Evolutionary conservation across 495 filamentous ascomycete species (phyloP), one percentile per base, ranked within the genome.

Genomic region (Schizothecium vesticola): DNA sequence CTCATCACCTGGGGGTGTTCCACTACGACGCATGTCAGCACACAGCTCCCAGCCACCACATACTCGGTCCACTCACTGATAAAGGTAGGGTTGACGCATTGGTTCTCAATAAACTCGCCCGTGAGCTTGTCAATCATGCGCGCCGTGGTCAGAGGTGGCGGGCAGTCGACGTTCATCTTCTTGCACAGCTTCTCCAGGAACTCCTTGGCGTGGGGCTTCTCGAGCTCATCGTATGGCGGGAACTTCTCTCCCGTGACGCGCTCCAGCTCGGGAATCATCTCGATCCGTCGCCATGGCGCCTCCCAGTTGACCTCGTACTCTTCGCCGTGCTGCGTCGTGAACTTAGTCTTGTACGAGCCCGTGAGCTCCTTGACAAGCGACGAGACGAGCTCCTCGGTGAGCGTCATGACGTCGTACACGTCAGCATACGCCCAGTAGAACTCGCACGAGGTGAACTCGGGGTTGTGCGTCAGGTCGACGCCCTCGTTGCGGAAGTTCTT

Each of bases 341-440:
- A 97, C 64, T 83, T 89, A 65, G 95, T 99, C 75, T 87, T 83
- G 75, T 94, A 93, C 28, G 88, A 85, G 56, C 95, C 95, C 19
- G 91, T 96, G 56, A 98, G 83, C 62, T 91, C 82, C 86, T 97
- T 93, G 72, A 97, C 94, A 5, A 99, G 85, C n/a, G 88, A 86
- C 1, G 92, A 94, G 26, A 98, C 90, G 10, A 99, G 88, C 67
- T 98, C 94, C 78, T 99, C 96, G 1, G 96, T 98, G 73, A 93
- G 81, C 2, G 22, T 83, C 92, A 98, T 96, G 58, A 97, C 77
- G 77, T 99, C 95, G 79, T 92, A 91, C 60, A 94, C 85, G 80
- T 98, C 96, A 51, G 93, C 92, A 71, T 94, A 97, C 16, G 95
- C 95, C 88, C 88, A 88, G 80, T 99, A 99, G 83, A 97, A 97